These are phyloP conservation scores for Astrocystis sublimbata DNA, from an alignment of 495 filamentous ascomycete species.

Conservation along the genomic window DNA sequence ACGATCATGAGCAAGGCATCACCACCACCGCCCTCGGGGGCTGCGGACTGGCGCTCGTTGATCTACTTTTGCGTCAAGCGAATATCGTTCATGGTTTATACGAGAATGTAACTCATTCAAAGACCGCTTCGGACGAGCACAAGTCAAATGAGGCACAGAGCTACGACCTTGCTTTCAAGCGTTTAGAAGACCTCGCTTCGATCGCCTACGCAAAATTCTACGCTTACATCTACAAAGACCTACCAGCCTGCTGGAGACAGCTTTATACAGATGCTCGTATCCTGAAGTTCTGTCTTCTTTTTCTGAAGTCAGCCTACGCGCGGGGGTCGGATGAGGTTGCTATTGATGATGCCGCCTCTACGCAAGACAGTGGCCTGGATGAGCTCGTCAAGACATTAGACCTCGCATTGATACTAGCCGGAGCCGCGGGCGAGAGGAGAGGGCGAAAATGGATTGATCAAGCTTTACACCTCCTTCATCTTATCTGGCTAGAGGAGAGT, in stretches of 20 bases:
- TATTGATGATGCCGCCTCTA: neutral
- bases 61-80: constrained; percentile 41
- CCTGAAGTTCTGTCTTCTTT: constrained; percentile 55
- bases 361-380: constrained; percentile 14
- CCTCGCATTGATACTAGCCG: constrained; percentile 78
- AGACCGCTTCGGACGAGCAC: neutral
- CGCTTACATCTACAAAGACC: constrained; percentile 72
- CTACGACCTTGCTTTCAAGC: constrained; percentile 22
- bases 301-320: constrained; percentile 35
- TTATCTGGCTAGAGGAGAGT: constrained; percentile 24
- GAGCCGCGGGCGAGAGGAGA: constrained; percentile 54
- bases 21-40: constrained; percentile 25
- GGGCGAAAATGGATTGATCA: constrained; percentile 63
- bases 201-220: constrained; percentile 63
- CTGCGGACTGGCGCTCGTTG: constrained; percentile 39
- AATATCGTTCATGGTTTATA: constrained; percentile 25
- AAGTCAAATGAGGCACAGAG: neutral
- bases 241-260: constrained; percentile 71
- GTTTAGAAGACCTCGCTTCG: constrained; percentile 46
- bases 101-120: neutral
- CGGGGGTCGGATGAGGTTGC: neutral
- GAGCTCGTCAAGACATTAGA: constrained; percentile 69
- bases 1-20: neutral
- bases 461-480: constrained; percentile 50
- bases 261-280: constrained; percentile 79